These are phyloP conservation scores for Salix udensis DNA, from an alignment of 345 rosid species.

Conservation along the genomic window DNA sequence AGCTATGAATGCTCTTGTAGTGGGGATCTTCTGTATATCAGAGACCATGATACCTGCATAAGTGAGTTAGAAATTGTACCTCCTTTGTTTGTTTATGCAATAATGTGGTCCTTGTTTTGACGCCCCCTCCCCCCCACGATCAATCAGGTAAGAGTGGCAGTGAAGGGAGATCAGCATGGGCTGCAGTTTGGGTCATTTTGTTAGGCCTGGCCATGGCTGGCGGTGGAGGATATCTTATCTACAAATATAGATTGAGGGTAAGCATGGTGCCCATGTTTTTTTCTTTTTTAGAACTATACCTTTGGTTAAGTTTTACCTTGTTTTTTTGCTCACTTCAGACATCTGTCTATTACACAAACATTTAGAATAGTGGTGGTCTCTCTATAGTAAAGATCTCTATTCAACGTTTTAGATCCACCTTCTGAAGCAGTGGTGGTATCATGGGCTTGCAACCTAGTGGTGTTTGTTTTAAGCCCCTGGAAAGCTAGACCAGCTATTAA, in stretches of 20 bases:
- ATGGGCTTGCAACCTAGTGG: background rate
- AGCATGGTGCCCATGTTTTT: constrained; percentile 8
- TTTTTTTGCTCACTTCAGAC: background rate
- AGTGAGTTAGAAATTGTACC: constrained; percentile 42
- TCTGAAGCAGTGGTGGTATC: no score
- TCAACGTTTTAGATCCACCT: background rate
- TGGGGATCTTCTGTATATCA: constrained; percentile 78
- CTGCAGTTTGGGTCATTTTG: constrained; percentile 83
- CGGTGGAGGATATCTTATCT: constrained; percentile 81
- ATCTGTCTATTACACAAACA: background rate
- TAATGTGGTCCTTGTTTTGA: constrained; percentile 16
- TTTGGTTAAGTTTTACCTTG: background rate
- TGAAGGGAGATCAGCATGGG: constrained; percentile 83
- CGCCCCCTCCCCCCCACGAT: background rate
- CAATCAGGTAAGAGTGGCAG: constrained; percentile 62
- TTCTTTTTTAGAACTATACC: background rate
- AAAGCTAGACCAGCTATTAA: background rate
- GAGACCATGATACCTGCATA: constrained; percentile 95
- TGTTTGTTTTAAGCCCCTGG: background rate
- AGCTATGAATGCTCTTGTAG: constrained; percentile 87
- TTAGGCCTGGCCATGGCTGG: constrained; percentile 76
- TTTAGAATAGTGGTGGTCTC: background rate
- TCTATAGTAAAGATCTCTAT: background rate
- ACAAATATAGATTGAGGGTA: constrained; percentile 91
- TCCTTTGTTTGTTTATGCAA: background rate